phyloP scores from a whole-genome alignment of 352 stramenopile species.

The Phytophthora fragariae region DNA sequence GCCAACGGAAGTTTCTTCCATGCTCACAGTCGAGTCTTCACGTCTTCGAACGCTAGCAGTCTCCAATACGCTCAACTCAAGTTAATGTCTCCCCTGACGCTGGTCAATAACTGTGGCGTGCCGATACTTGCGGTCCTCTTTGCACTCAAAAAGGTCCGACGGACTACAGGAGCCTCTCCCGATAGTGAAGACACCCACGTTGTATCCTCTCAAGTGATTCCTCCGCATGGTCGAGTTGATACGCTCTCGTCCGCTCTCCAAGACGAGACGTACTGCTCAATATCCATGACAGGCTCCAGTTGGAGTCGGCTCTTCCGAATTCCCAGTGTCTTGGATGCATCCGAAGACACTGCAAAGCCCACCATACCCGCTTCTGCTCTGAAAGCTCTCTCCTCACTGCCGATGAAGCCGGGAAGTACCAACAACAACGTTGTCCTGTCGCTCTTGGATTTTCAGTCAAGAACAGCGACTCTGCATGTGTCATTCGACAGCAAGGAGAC shows the following conservation, averaged over 20 bases:
- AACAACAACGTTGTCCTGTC: conserved; percentile 53
- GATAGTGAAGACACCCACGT: conserved; percentile 83
- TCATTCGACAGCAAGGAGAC: conserved; percentile 60
- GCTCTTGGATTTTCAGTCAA: conserved; percentile 62
- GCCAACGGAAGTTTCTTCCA: conserved; percentile 80
- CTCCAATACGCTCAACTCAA: conserved; percentile 77
- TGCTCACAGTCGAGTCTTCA: conserved; percentile 68
- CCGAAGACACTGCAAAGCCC: conserved; percentile 8
- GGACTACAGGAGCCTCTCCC: conserved; percentile 45
- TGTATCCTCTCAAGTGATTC: conserved; percentile 71
- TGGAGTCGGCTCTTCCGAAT: conserved; percentile 84
- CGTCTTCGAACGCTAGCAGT: conserved; percentile 67
- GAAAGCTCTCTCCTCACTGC: conserved; percentile 27
- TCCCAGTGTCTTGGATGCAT: conserved; percentile 39
- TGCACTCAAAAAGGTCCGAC: conserved; percentile 81
- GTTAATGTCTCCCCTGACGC: conserved; percentile 67
- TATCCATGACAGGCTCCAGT: conserved; percentile 81
- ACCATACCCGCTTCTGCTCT: conserved; percentile 8
- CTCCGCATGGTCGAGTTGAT: conserved; percentile 53
- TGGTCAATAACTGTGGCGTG: conserved; percentile 86
- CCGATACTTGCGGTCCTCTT: conserved; percentile 75
- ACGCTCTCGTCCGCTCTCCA: conserved; percentile 77
- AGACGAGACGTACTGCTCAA: conserved; percentile 77
- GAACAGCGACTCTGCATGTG: conserved; percentile 71
- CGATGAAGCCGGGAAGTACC: conserved; percentile 23